Evolutionary conservation across 2,329 filamentous ascomycete species (phyloP), one percentile per base, ranked within the genome.

Genomic region (Pseudohalonectria lignicola): DNA sequence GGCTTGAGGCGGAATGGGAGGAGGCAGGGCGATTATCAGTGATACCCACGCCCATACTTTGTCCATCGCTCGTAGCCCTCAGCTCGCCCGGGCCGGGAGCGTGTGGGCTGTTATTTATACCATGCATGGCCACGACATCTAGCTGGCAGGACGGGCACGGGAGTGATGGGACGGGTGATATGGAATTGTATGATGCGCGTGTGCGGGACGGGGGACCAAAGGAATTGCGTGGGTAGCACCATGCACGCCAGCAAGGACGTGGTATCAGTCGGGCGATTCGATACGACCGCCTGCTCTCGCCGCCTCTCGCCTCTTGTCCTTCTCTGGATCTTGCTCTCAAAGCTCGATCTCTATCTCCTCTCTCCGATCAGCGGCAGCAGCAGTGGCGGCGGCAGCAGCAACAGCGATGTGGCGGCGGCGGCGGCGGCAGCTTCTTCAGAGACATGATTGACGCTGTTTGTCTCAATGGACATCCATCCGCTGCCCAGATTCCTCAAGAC

Each of bases 31-130:
- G 21, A 26, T 28, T 16, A 10, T 26, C 23, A 36, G 34, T 12
- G 16, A 10, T 25, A 20, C 33, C 36, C 19, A 35, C 31, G 26
- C n/a, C 34, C 31, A 33, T 43, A 17, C 29, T 42, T 19, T 31
- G 40, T 18, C 34, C 36, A 39, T 38, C 23, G 20, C 29, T 31
- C 33, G 32, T 16, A 17, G 21, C 32, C 32, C 17, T 10, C n/a
- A 23, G 37, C 28, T 36, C 40, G 19, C 31, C 28, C 36, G 30
- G 37, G n/a, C 37, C 31, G 36, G 17, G 30, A 40, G 36, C 38
- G 23, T 42, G 44, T 37, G 46, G 42, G 28, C 45, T 47, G 41
- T 40, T 48, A 50, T 44, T 44, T 47, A 44, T 45, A 42, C 18
- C 28, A 23, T 45, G 39, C 45, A 43, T 41, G 43, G 29, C 18